Percentiles rank a stretch among this genome's conserved stretches.
Conservation (phyloP, 768 basidiomycete genomes). For the Leccinum uliginosum region DNA sequence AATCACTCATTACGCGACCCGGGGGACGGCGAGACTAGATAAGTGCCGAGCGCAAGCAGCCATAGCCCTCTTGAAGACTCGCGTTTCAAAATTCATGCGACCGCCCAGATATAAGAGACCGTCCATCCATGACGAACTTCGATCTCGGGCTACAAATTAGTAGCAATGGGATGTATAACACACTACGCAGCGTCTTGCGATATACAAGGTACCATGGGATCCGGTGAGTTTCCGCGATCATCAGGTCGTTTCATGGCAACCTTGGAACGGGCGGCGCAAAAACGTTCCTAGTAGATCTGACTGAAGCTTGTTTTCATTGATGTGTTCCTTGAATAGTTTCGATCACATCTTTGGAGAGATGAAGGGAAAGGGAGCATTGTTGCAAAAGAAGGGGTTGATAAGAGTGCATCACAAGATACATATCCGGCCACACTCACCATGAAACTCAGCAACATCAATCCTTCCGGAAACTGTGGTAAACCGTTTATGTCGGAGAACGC, state of each 20-base stretch:
- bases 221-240: background rate
- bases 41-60: background rate
- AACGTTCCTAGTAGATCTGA: background rate
- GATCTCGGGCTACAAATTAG: background rate
- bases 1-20: background rate
- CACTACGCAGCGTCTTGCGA: background rate
- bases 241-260: background rate
- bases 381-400: background rate
- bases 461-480: background rate
- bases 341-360: background rate
- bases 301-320: background rate
- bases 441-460: background rate
- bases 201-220: background rate
- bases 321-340: background rate
- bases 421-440: background rate
- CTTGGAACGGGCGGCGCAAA: background rate
- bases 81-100: background rate
- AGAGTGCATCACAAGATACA: background rate
- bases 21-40: background rate
- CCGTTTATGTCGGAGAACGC: background rate
- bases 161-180: background rate
- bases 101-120: background rate
- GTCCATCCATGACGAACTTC: background rate
- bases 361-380: background rate
- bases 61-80: background rate